A percentile compares a stretch with the other conserved stretches of the same genome.
phyloP scores from a whole-genome alignment of 805 yeast genomes.

The Pichia phayaonensis region DNA sequence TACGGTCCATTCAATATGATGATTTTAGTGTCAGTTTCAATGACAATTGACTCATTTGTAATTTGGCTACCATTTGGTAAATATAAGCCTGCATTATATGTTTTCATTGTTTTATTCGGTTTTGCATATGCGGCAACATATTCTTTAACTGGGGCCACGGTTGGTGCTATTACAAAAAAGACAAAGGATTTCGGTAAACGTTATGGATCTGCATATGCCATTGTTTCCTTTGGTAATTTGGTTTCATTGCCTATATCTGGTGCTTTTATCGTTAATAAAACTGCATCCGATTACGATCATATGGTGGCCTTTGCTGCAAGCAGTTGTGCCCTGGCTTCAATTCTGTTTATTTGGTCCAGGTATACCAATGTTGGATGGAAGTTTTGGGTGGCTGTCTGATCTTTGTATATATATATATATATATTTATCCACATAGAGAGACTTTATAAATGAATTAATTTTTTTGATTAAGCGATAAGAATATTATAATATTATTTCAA shows the following conservation, averaged over 20 bases:
- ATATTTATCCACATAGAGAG: no score
- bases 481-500: no score
- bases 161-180: slow-evolving; percentile 44
- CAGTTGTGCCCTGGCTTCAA: slow-evolving; percentile 23
- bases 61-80: slow-evolving; percentile 64
- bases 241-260: slow-evolving; percentile 42
- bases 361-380: slow-evolving; percentile 37
- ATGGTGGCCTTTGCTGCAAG: slow-evolving; percentile 27
- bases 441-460: no score
- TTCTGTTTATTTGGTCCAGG: slow-evolving; percentile 38
- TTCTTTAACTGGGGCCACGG: slow-evolving; percentile 56
- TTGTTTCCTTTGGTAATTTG: slow-evolving; percentile 44
- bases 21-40: slow-evolving; percentile 38
- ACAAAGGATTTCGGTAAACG: slow-evolving; percentile 59
- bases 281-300: slow-evolving; percentile 28
- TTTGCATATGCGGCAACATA: slow-evolving; percentile 53
- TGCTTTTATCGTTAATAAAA: slow-evolving; percentile 28
- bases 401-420: background rate
- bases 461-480: background rate
- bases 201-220: slow-evolving; percentile 58
- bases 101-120: slow-evolving; percentile 47
- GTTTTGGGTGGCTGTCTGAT: slow-evolving; percentile 15
- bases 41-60: slow-evolving; percentile 38
- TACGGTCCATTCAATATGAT: slow-evolving; percentile 49
- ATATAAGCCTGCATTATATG: slow-evolving; percentile 35